phyloP scores from a whole-genome alignment of 2,329 filamentous ascomycete genomes.

The Aschersonia sp. region DNA sequence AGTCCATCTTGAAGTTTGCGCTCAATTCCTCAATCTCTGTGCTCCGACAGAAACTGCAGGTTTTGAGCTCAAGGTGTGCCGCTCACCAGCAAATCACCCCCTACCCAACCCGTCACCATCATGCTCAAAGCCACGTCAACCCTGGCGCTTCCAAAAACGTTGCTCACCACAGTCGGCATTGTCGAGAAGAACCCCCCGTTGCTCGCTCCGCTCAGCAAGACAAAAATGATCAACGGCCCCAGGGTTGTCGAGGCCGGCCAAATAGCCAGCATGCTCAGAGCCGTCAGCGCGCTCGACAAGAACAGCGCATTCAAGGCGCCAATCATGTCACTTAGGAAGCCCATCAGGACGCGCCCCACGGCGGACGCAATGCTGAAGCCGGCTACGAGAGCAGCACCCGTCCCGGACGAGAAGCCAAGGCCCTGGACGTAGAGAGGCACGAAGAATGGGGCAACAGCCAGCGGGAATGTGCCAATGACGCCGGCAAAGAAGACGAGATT shows the following conservation, averaged over 20 bases:
- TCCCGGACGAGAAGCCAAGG: constrained; percentile 35
- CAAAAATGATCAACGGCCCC: constrained; percentile 39
- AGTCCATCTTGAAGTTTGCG: too few relatives aligned
- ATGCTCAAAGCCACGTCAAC: constrained; percentile 46
- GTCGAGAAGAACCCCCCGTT: constrained; percentile 51
- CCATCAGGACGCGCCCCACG: constrained; percentile 38
- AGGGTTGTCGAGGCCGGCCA: constrained; percentile 45
- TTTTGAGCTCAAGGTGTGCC: too few relatives aligned
- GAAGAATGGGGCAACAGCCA: constrained; percentile 48
- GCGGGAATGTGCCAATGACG: constrained; percentile 41
- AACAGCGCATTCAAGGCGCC: constrained; percentile 42
- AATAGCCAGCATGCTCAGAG: constrained; percentile 42
- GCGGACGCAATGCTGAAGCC: constrained; percentile 48
- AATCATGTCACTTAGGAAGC: constrained; percentile 36
- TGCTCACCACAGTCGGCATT: constrained; percentile 48
- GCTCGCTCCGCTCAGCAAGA: constrained; percentile 42
- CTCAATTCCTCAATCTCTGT: too few relatives aligned
- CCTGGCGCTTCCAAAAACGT: constrained; percentile 39
- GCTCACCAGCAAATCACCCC: constrained; percentile 44
- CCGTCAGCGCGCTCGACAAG: constrained; percentile 33
- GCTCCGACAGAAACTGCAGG: too few relatives aligned
- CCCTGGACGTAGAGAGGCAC: constrained; percentile 40
- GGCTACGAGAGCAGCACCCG: constrained; percentile 42
- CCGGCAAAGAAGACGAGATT: constrained; percentile 36
- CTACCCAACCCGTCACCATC: constrained; percentile 45